phyloP scores from a whole-genome alignment of 2,329 filamentous ascomycete species.

The Hirsutella rhossiliensis region DNA sequence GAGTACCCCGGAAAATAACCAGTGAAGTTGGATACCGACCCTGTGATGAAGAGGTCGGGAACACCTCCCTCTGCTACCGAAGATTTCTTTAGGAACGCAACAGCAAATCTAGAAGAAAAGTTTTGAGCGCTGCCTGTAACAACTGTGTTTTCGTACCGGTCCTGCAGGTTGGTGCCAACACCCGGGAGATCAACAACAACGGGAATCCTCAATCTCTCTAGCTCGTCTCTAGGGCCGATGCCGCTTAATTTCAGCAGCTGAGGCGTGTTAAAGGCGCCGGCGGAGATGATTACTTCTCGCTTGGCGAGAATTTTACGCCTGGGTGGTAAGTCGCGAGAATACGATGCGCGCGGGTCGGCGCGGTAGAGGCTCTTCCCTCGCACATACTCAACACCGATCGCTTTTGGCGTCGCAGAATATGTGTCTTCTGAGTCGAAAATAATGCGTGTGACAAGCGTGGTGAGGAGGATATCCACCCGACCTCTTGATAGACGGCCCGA shows the following conservation, averaged over 20 bases:
- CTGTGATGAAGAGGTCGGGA: constrained; percentile 13
- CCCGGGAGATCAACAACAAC: constrained; percentile 45
- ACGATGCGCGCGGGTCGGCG: constrained; percentile 25
- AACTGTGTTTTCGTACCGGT: constrained; percentile 15
- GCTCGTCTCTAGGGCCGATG: constrained; percentile 26
- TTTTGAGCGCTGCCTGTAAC: constrained; percentile 2
- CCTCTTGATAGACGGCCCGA: constrained; percentile 3
- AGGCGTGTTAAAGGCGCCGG: constrained; percentile 33
- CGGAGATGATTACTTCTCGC: constrained; percentile 37
- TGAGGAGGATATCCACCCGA: constrained; percentile 9
- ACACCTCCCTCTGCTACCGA: constrained; percentile 15
- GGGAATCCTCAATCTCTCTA: constrained; percentile 31
- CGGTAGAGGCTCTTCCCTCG: constrained; percentile 27
- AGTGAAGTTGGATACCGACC: constrained; percentile 12
- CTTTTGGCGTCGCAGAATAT: constrained; percentile 16
- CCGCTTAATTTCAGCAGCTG: constrained; percentile 34
- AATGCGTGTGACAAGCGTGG: constrained; percentile 22
- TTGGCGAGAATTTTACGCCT: constrained; percentile 19
- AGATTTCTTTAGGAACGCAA: constrained; percentile 13
- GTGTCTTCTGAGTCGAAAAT: constrained; percentile 16
- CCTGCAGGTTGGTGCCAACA: constrained; percentile 42
- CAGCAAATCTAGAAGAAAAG: constrained; percentile 3
- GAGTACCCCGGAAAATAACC: constrained; percentile 17
- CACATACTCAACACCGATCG: constrained; percentile 30
- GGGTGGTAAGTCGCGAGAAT: constrained; percentile 4